Percentiles rank a stretch among this genome's conserved stretches.
These are phyloP conservation scores for Teunomyces stri DNA, from an alignment of 805 yeast species.

Conservation along the genomic window DNA sequence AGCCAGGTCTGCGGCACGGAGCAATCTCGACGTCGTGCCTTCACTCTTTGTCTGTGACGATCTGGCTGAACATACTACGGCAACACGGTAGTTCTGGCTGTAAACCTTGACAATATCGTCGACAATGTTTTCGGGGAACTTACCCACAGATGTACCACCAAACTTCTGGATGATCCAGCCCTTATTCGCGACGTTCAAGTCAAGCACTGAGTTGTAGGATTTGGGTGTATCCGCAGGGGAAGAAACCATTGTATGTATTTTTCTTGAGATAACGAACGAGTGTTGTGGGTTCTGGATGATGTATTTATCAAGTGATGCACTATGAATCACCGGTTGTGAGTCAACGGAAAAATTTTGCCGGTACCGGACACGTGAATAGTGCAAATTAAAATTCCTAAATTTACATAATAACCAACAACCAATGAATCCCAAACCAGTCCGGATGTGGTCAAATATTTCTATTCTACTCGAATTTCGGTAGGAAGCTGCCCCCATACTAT, in stretches of 20 bases:
- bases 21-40: constrained; percentile 88
- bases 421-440: too few relatives aligned
- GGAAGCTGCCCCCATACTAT: too few relatives aligned
- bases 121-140: constrained; percentile 82
- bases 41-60: constrained; percentile 88
- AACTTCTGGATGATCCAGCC: constrained; percentile 75
- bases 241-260: constrained; percentile 10
- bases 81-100: constrained; percentile 62
- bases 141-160: constrained; percentile 97
- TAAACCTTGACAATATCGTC: constrained; percentile 77
- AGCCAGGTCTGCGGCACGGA: constrained; percentile 81
- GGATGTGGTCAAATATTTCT: too few relatives aligned
- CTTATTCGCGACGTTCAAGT: constrained; percentile 23
- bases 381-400: not conserved
- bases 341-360: constrained; percentile 10
- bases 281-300: too few relatives aligned
- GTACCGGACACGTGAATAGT: constrained; percentile 9
- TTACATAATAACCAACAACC: too few relatives aligned
- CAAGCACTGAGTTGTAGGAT: constrained; percentile 42
- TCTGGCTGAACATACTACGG: constrained; percentile 95
- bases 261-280: not conserved
- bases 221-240: constrained; percentile 23
- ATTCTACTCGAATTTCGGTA: too few relatives aligned
- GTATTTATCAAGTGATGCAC: not conserved
- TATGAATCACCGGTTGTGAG: constrained; percentile 2